phyloP scores from a whole-genome alignment of 2,329 filamentous ascomycete genomes.

The Alternaria postmessia region DNA sequence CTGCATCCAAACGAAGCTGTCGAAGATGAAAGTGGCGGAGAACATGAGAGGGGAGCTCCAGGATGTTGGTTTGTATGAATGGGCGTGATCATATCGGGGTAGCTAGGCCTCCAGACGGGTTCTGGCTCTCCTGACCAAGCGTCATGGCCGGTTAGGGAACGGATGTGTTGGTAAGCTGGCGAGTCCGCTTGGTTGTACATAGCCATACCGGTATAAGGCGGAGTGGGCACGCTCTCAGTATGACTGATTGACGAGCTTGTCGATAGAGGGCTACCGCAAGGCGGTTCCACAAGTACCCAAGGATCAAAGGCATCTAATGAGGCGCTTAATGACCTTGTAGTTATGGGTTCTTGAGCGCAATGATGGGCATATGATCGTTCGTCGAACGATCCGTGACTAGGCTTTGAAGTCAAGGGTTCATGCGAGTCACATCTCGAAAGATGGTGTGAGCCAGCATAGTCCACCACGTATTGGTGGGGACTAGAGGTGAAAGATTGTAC shows the following conservation, averaged over 20 bases:
- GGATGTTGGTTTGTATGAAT: too few species aligned
- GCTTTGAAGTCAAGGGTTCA: conserved; percentile 5
- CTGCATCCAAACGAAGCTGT: conserved; percentile 76
- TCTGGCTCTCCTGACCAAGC: conserved; percentile 2
- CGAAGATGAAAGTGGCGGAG: conserved; percentile 67
- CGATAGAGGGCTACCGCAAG: conserved; percentile 21
- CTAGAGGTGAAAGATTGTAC: conserved; percentile 18
- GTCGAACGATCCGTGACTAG: conserved; percentile 16
- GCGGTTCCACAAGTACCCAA: conserved; percentile 22
- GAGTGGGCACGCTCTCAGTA: conserved; percentile 23
- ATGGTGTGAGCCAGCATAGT: conserved; percentile 6
- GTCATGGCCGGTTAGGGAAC: neutral
- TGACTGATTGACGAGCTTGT: conserved; percentile 21
- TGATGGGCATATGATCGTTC: conserved; percentile 7
- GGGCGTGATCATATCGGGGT: neutral
- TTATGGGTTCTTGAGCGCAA: conserved; percentile 5
- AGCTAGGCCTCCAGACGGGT: conserved; percentile 5
- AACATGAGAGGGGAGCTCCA: too few species aligned
- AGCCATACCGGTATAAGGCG: conserved; percentile 7
- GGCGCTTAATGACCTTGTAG: conserved; percentile 9
- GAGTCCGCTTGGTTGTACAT: conserved; percentile 4
- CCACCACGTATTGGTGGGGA: conserved; percentile 15
- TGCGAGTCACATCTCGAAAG: conserved; percentile 5
- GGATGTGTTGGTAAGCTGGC: neutral
- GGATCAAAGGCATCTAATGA: conserved; percentile 16